phyloP scores from a whole-genome alignment of 2,329 filamentous ascomycete genomes.

The Colletotrichum gloeosporioides region DNA sequence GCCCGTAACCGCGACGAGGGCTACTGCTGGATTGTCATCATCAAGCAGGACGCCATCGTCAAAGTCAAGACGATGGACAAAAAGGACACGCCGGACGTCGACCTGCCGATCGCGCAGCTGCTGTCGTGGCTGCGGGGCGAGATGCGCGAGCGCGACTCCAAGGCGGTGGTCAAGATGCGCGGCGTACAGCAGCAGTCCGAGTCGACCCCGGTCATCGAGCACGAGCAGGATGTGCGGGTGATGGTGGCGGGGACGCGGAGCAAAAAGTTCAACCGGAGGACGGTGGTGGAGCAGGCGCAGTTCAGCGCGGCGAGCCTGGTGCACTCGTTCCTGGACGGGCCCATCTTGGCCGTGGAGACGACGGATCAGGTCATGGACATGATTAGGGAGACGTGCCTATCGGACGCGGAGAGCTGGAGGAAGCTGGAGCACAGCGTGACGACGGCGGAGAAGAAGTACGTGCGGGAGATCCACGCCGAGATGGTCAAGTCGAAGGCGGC shows the following conservation, averaged over 20 bases:
- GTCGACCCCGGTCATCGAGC: conserved; percentile 31
- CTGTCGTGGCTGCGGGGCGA: conserved; percentile 82
- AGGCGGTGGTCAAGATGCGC: conserved; percentile 53
- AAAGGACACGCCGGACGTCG: conserved; percentile 77
- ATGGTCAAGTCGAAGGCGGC: conserved; percentile 66
- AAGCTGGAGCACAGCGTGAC: conserved; percentile 79
- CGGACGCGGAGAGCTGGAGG: conserved; percentile 85
- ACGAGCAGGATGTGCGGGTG: conserved; percentile 81
- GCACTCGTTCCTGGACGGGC: conserved; percentile 75
- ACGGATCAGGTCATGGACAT: conserved; percentile 82
- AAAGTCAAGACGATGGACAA: conserved; percentile 81
- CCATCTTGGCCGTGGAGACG: conserved; percentile 87
- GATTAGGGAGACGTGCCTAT: conserved; percentile 75
- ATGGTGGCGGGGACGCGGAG: conserved; percentile 81
- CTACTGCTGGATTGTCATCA: conserved; percentile 87
- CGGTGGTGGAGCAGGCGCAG: conserved; percentile 83
- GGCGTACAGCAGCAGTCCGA: conserved; percentile 36
- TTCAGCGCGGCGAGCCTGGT: conserved; percentile 65
- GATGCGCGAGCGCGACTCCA: conserved; percentile 78
- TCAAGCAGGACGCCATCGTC: conserved; percentile 78
- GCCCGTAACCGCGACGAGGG: conserved; percentile 77
- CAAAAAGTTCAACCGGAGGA: conserved; percentile 90
- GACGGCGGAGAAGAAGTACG: conserved; percentile 79
- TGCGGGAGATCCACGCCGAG: conserved; percentile 82
- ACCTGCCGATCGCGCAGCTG: conserved; percentile 76